Evolutionary conservation across 2,329 filamentous ascomycete species (phyloP).

Genomic region (Cytospora leucostoma): DNA sequence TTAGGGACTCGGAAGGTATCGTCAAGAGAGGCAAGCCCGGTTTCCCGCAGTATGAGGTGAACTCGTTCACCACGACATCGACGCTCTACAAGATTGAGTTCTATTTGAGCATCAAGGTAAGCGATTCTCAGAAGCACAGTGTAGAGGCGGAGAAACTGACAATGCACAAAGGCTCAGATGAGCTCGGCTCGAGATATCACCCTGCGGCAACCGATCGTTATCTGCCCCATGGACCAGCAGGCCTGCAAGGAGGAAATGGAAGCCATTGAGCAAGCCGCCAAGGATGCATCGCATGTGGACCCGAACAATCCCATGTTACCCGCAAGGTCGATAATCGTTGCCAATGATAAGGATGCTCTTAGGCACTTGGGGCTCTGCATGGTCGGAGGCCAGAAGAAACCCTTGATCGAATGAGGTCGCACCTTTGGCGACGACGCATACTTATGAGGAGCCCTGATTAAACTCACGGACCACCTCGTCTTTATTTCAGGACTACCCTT

Average conservation of each 20-base stretch:
- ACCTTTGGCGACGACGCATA: constrained; percentile 2
- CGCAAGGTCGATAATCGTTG: constrained; percentile 76
- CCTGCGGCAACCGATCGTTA: constrained; percentile 89
- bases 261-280: constrained; percentile 92
- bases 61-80: constrained; percentile 89
- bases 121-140: constrained; percentile 6
- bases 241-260: constrained; percentile 99
- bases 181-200: constrained; percentile 85
- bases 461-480: neutral
- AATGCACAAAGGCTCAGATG: constrained; percentile 70
- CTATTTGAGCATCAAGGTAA: constrained; percentile 89
- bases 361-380: constrained; percentile 63
- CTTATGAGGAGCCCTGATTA: neutral
- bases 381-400: constrained; percentile 65
- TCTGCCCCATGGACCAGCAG: constrained; percentile 92
- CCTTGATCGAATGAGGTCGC: constrained; percentile 59
- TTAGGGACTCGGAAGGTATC: constrained; percentile 84
- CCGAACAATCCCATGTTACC: constrained; percentile 93
- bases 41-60: constrained; percentile 86
- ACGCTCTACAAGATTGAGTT: constrained; percentile 98
- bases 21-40: constrained; percentile 80
- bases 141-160: constrained; percentile 6
- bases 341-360: constrained; percentile 69
- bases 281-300: constrained; percentile 85
- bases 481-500: neutral